Evolutionary conservation across 2,329 filamentous ascomycete genomes (phyloP).

Genomic region (Lasiodiplodia hormozganensis): DNA sequence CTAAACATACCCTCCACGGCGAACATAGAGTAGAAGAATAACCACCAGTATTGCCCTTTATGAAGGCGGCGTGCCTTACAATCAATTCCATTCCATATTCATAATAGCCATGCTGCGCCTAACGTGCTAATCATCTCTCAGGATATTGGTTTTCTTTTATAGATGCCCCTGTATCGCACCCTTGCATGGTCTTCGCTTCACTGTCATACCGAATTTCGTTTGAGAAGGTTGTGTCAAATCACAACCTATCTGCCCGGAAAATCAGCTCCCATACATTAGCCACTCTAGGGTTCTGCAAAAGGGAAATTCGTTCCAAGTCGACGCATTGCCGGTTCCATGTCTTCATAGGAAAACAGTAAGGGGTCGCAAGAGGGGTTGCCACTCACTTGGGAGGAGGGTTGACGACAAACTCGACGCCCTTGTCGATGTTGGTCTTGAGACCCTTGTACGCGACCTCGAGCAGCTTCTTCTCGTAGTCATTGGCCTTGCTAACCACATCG

Average conservation of each 20-base stretch:
- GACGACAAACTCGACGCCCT: constrained; percentile 89
- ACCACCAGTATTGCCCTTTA: neutral
- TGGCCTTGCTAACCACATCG: constrained; percentile 78
- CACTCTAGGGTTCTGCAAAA: constrained; percentile 7
- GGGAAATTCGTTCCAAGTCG: neutral
- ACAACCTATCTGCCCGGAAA: constrained; percentile 29
- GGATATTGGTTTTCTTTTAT: neutral
- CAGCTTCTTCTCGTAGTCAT: constrained; percentile 87
- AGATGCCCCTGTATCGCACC: neutral
- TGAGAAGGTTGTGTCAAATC: constrained; percentile 19
- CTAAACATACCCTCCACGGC: neutral
- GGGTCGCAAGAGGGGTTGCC: constrained; percentile 18
- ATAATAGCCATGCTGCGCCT: constrained; percentile 9
- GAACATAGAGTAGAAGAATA: constrained; percentile 17
- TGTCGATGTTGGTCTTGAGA: constrained; percentile 90
- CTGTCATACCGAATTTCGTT: constrained; percentile 15
- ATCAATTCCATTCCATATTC: constrained; percentile 21
- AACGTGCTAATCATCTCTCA: constrained; percentile 13
- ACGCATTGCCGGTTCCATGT: neutral
- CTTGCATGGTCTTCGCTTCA: neutral
- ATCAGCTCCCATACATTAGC: constrained; percentile 30
- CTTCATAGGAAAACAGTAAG: neutral
- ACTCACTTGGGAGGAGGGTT: constrained; percentile 68
- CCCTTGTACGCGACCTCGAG: constrained; percentile 77
- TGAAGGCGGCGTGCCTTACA: neutral